Evolutionary conservation across 148 eudicot genomes (phyloP).

Genomic region (Euryodendron excelsum): DNA sequence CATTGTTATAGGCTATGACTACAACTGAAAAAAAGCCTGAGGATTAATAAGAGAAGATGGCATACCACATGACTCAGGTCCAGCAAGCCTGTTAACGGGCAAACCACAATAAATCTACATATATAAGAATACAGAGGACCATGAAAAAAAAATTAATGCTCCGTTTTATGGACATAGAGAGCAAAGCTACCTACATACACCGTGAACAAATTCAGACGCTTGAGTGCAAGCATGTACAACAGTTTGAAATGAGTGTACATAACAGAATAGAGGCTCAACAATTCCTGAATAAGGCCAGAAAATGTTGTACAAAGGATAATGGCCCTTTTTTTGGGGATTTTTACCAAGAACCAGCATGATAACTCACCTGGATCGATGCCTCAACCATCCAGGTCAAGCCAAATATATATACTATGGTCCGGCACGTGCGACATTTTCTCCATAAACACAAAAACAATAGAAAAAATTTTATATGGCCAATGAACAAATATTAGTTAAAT

Average conservation of each 20-base stretch:
- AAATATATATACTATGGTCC: too few relatives aligned
- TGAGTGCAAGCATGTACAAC: neutral
- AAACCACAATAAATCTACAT: neutral
- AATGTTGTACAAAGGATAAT: neutral
- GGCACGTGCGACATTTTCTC: too few relatives aligned
- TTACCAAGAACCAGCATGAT: neutral
- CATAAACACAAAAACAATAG: too few relatives aligned
- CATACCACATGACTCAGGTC: neutral
- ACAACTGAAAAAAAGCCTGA: too few relatives aligned
- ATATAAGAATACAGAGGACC: neutral
- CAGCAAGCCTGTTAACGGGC: neutral
- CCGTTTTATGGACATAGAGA: neutral
- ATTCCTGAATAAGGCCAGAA: neutral
- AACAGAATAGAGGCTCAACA: neutral
- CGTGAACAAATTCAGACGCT: neutral
- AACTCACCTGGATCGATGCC: neutral
- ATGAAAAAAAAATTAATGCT: neutral
- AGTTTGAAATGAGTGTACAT: neutral
- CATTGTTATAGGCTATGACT: too few relatives aligned
- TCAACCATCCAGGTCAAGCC: neutral
- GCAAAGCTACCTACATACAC: neutral
- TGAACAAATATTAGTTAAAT: too few relatives aligned
- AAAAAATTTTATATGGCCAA: too few relatives aligned
- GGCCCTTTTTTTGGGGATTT: neutral
- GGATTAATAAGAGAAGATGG: neutral